Conservation (phyloP, 352 stramenopile species). For the Globisporangium radiosum region DNA sequence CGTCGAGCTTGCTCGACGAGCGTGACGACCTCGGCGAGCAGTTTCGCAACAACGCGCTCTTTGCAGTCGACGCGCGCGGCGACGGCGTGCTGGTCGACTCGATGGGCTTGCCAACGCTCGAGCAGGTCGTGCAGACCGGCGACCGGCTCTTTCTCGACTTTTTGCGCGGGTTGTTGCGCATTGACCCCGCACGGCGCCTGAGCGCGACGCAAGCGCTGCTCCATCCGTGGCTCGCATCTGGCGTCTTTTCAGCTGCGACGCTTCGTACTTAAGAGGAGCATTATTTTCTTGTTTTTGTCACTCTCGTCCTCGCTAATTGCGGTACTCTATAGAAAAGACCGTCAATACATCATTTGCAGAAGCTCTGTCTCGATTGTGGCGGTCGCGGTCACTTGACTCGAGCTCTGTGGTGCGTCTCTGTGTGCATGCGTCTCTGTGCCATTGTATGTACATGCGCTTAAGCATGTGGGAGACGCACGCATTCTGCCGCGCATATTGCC, state of each 20-base stretch:
- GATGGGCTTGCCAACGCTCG: slow-evolving; percentile 35
- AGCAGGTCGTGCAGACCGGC: slow-evolving; percentile 44
- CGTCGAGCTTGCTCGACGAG: slow-evolving; percentile 42
- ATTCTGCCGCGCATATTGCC: too few relatives aligned
- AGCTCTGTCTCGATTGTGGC: neutral
- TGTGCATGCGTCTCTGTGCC: neutral
- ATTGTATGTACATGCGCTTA: neutral
- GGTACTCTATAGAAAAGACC: neutral
- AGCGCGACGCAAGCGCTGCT: slow-evolving; percentile 48
- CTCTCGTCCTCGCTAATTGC: neutral
- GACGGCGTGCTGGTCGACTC: slow-evolving; percentile 36
- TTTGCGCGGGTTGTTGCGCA: slow-evolving; percentile 54
- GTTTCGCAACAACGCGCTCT: slow-evolving; percentile 51
- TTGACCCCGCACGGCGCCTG: slow-evolving; percentile 46
- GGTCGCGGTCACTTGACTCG: neutral
- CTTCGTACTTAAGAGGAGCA: slow-evolving; percentile 23
- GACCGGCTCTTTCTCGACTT: slow-evolving; percentile 65
- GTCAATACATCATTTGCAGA: neutral
- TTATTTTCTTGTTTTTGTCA: slow-evolving; percentile 10
- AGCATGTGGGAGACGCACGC: too few relatives aligned
- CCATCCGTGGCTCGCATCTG: slow-evolving; percentile 60
- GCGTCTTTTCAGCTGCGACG: slow-evolving; percentile 36
- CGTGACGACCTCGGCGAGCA: slow-evolving; percentile 46
- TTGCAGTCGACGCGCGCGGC: slow-evolving; percentile 38
- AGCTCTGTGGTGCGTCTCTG: neutral